Percentiles rank a stretch among this genome's conserved stretches.
phyloP scores from a whole-genome alignment of 306 rosid genomes.

The Gastrolobium bilobum region DNA sequence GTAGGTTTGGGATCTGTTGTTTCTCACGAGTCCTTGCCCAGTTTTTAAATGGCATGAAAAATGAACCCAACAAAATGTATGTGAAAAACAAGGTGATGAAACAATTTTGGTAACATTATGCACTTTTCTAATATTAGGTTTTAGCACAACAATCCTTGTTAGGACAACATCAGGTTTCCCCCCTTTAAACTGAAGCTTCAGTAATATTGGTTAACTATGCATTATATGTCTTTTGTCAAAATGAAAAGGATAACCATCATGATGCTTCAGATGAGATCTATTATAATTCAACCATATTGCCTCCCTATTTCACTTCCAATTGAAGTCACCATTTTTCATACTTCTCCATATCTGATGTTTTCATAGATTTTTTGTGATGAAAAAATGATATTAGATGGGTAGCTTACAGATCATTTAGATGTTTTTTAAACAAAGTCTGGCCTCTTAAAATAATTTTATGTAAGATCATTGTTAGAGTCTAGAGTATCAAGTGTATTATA shows the following conservation, averaged over 20 bases:
- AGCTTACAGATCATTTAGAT: slow-evolving; percentile 64
- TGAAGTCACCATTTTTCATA: slow-evolving; percentile 45
- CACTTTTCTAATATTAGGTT: slow-evolving; percentile 76
- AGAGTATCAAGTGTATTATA: slow-evolving; percentile 69
- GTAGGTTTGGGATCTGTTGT: too few species aligned
- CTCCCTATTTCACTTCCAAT: slow-evolving; percentile 56
- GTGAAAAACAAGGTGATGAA: slow-evolving; percentile 63
- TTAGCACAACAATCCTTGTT: slow-evolving; percentile 80
- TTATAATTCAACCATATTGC: slow-evolving; percentile 46
- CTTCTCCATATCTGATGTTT: slow-evolving; percentile 54
- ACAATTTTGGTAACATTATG: slow-evolving; percentile 49
- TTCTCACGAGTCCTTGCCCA: too few species aligned
- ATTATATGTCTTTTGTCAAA: slow-evolving; percentile 52
- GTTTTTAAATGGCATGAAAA: too few species aligned
- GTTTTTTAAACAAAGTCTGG: slow-evolving; percentile 78
- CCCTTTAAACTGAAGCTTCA: slow-evolving; percentile 52
- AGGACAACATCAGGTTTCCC: slow-evolving; percentile 56
- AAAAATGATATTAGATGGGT: slow-evolving; percentile 57
- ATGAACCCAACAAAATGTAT: too few species aligned
- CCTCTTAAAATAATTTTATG: slow-evolving; percentile 65
- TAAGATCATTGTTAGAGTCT: slow-evolving; percentile 72
- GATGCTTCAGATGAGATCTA: slow-evolving; percentile 57
- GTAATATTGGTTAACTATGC: slow-evolving; percentile 46
- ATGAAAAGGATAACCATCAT: slow-evolving; percentile 43
- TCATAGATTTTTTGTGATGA: slow-evolving; percentile 51